Base-by-base conservation (phyloP, 805 yeast genomes). In the Candida odintsovae region DNA sequence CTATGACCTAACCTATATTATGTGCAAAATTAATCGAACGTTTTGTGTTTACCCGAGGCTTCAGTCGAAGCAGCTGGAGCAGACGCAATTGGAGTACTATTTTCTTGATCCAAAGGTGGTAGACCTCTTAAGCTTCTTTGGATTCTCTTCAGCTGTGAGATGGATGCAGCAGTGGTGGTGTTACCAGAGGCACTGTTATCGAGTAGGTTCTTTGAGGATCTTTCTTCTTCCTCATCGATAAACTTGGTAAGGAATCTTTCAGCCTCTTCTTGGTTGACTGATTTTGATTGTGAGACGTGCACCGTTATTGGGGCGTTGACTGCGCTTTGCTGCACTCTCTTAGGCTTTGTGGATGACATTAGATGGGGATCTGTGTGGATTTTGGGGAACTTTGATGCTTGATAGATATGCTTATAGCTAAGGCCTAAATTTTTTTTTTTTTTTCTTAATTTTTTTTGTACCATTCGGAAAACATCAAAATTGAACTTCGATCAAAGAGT, bases 71-170 rank as follows among this genome's bases (percentile, higher is more conserved):
- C 41, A 26, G 55, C 42, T 25, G 48, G 41, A 13, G 47, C 45
- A 4, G 54, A 21, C 7, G 52, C 20, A 6, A 51, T 44, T 5
- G 48, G 37, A 18, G 44, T 29, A 19, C 46, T 21, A 6, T 46
- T 37, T 9, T 31, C 39, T 10, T 40, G 43, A 2, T 62, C 65
- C 48, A 62, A 46, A 35, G 95, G 95, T 10, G 95, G 92, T 48
- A 87, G 72, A 1, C 95, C 95, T 54, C 89, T 72, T 53, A 86
- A 76, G 52, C 84, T 88, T 66, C 95, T 76, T 60, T 83, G 92
- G 37, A 86, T 70, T 61, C 95, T 75, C 56, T 72, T 76, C 56
- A 87, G 70, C 68, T 86, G 95, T 48, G 86, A 59, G 11, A 71
- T 22, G 6, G 70, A 62, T 20, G 59, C 62, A 45, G 43, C 63